These are phyloP conservation scores for Solanum stenotomum DNA, from an alignment of 257 asterid genomes.

Conservation along the genomic window DNA sequence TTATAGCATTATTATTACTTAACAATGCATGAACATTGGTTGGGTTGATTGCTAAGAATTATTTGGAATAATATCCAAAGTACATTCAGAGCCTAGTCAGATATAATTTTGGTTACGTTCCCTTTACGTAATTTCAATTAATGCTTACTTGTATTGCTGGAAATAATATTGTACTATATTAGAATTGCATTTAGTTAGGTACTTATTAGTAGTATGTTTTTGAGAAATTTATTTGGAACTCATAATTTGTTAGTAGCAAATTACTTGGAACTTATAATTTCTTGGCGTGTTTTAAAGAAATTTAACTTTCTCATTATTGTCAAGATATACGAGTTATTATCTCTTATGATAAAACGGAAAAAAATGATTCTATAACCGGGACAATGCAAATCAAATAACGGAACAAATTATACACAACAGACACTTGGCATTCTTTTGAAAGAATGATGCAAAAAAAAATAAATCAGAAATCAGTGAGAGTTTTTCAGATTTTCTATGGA, in stretches of 20 bases:
- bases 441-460: not conserved
- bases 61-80: not conserved
- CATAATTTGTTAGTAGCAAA: not conserved
- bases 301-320: not conserved
- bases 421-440: not conserved
- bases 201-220: not conserved
- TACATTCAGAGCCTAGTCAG: not conserved
- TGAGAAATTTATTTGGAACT: not conserved
- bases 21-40: not conserved
- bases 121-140: not conserved
- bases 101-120: not conserved
- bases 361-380: not conserved
- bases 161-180: not conserved
- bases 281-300: not conserved
- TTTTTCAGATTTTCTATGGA: too few species aligned
- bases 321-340: not conserved
- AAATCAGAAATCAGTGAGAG: too few species aligned
- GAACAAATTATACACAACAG: not conserved
- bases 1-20: not conserved
- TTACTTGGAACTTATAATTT: not conserved
- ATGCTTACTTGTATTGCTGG: not conserved
- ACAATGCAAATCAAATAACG: not conserved
- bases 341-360: not conserved
- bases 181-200: not conserved
- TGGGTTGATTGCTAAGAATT: not conserved